These are phyloP conservation scores for Trichophyton benhamiae DNA, from an alignment of 2,329 filamentous ascomycete species.

Conservation along the genomic window DNA sequence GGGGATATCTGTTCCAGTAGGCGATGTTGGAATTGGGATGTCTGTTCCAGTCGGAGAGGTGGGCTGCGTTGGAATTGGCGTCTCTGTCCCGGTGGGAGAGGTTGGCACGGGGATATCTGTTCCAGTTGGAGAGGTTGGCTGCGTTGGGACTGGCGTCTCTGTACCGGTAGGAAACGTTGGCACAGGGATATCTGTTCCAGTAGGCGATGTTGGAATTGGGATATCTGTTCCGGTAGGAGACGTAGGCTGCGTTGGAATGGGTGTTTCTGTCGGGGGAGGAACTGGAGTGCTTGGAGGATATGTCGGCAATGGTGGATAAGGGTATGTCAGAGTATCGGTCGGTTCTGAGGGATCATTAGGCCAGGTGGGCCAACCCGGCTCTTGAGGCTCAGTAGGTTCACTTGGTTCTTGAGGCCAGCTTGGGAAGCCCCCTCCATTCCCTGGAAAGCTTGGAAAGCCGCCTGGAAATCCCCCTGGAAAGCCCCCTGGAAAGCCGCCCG, in stretches of 20 bases:
- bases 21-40: not conserved
- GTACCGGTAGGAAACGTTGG: not conserved
- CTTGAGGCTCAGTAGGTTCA: not conserved
- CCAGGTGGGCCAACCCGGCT: not conserved
- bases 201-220: too few relatives aligned
- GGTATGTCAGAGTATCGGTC: not conserved
- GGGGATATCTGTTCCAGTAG: too few relatives aligned
- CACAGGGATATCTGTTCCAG: not conserved
- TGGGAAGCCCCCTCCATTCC: not conserved
- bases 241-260: not conserved
- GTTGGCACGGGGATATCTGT: too few relatives aligned
- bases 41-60: slow-evolving; percentile 5
- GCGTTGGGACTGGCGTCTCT: not conserved
- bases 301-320: not conserved
- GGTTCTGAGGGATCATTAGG: not conserved
- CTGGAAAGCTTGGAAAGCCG: not conserved
- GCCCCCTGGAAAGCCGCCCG: not conserved
- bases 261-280: not conserved
- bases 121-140: not conserved
- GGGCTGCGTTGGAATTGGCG: not conserved
- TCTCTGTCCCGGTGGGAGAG: too few relatives aligned
- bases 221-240: not conserved
- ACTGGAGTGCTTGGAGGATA: not conserved
- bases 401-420: not conserved
- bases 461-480: too few relatives aligned